Evolutionary conservation across 768 basidiomycete genomes (phyloP), one percentile per base, ranked within the genome.

Genomic region (Suillus clintonianus): DNA sequence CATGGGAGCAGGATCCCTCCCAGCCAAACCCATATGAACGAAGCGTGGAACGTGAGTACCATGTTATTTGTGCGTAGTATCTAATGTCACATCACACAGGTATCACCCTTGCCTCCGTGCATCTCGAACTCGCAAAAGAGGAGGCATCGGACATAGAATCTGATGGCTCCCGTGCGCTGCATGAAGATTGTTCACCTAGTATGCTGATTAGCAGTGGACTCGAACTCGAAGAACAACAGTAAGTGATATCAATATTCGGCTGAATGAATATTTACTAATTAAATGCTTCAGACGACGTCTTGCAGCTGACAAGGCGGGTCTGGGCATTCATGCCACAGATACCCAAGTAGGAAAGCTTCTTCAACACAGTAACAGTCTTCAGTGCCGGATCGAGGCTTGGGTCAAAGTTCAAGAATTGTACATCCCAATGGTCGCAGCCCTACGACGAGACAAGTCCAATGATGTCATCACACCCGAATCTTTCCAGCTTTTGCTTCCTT

Each of bases 341-440:
- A 68, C 69, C 9, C 76, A 80, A 60, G 61, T 64, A 17, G 62
- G 70, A 7, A 76, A 74, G 55, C n/a, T 78, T 1, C 53, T 72
- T 19, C 72, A 76, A 60, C 67, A 66, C 0, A 64, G 65, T 0
- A 73, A 70, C 50, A 34, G 56, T 5, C 62, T 79, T 0, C 62
- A 59, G 32, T 59, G 67, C 17, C 64, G 66, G 27, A 74, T 78
- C 17, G 67, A 75, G n/a, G 66, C 72, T 0, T 79, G 76, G 76
- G 42, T 47, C 10, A 51, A 17, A 1, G 63, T 75, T 13, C 77
- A 77, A 48, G 59, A 65, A 7, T 56, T 77, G 0, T 77, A 78
- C 30, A 76, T 76, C 24, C 76, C 76, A 14, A 47, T 47, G 45
- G 5, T 39, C 1, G 15, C 54, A 5, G 2, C 54, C 13, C 17